Evolutionary conservation across 139 green algal genomes (phyloP).

Genomic region (Haematococcus lacustris): DNA sequence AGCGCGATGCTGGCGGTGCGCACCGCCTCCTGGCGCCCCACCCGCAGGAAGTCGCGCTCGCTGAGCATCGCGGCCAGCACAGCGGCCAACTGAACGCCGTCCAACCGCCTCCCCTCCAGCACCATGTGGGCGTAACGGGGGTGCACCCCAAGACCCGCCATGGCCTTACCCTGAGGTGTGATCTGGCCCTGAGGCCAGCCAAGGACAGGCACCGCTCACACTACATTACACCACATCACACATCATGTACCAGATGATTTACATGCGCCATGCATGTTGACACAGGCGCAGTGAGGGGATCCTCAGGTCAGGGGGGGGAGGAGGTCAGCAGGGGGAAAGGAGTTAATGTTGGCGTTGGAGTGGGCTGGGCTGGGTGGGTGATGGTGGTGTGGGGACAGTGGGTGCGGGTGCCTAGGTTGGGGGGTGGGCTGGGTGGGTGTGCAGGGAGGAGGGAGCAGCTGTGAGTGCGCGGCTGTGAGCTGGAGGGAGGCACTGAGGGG

Average conservation of each 20-base stretch:
- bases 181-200: neutral
- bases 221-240: neutral
- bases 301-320: too few relatives aligned
- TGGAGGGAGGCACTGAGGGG: too few relatives aligned
- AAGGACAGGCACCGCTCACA: neutral
- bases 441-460: too few relatives aligned
- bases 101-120: slow-evolving; percentile 13
- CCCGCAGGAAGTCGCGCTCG: slow-evolving; percentile 28
- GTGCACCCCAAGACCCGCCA: slow-evolving; percentile 29
- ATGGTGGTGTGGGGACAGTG: too few relatives aligned
- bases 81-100: slow-evolving; percentile 12
- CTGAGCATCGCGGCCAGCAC: slow-evolving; percentile 38
- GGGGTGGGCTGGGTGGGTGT: too few relatives aligned
- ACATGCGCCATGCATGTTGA: neutral
- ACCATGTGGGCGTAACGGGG: slow-evolving; percentile 39
- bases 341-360: too few relatives aligned
- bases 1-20: slow-evolving; percentile 12
- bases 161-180: neutral
- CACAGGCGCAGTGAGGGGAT: neutral
- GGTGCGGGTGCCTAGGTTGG: too few relatives aligned
- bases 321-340: too few relatives aligned
- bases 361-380: too few relatives aligned
- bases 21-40: neutral
- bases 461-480: too few relatives aligned
- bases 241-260: neutral